Percentiles rank a stretch among this genome's conserved stretches.
Evolutionary conservation across 768 basidiomycete species (phyloP).

Genomic region (Calocera cornea): DNA sequence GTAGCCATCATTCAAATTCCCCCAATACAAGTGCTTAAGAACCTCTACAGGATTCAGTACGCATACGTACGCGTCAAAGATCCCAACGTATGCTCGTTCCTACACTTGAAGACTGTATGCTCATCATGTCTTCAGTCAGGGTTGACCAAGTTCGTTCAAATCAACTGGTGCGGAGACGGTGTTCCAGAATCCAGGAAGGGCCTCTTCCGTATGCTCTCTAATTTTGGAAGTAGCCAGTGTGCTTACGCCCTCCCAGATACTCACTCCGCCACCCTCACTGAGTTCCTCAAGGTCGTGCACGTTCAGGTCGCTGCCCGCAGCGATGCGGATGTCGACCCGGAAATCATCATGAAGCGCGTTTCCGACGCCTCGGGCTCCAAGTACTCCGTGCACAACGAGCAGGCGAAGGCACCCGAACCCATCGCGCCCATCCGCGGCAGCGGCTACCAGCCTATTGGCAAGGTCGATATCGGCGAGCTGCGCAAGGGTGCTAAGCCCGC

Average conservation of each 20-base stretch:
- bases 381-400: conserved; percentile 73
- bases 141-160: conserved; percentile 82
- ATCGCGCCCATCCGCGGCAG: conserved; percentile 58
- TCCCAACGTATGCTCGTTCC: conserved; percentile 46
- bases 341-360: conserved; percentile 72
- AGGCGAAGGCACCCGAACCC: conserved; percentile 56
- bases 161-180: conserved; percentile 96
- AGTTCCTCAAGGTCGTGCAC: conserved; percentile 70
- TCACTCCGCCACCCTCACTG: conserved; percentile 67
- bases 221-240: not conserved
- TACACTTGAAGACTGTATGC: not conserved
- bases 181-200: conserved; percentile 89
- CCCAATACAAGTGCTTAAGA: not conserved
- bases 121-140: conserved; percentile 39
- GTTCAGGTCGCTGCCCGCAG: conserved; percentile 77
- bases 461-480: conserved; percentile 43
- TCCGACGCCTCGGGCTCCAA: conserved; percentile 80
- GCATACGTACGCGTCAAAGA: conserved; percentile 79
- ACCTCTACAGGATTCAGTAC: conserved; percentile 65
- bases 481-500: conserved; percentile 10
- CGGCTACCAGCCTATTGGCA: conserved; percentile 61
- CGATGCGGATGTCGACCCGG: conserved; percentile 71
- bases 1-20: conserved; percentile 11
- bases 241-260: conserved; percentile 31
- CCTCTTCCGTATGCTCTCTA: conserved; percentile 43